Evolutionary conservation across 257 asterid genomes (phyloP).

Genomic region (Mentha longifolia): DNA sequence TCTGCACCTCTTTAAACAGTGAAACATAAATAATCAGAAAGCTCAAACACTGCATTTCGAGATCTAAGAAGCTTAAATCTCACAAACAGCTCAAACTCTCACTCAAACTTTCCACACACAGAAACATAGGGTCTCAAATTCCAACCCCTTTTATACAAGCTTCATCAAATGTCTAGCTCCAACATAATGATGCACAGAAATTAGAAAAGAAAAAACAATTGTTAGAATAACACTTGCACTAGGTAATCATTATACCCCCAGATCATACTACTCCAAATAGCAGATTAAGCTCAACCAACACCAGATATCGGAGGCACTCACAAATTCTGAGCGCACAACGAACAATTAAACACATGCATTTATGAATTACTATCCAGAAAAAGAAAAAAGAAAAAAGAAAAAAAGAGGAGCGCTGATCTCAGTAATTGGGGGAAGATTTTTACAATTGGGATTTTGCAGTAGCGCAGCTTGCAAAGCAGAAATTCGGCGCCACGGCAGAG

Average conservation of each 20-base stretch:
- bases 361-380: neutral
- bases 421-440: neutral
- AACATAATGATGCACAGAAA: neutral
- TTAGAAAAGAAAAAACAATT: neutral
- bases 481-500: conserved; percentile 53
- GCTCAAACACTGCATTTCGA: conserved; percentile 1
- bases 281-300: neutral
- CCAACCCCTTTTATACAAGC: neutral
- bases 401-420: neutral
- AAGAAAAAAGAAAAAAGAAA: neutral
- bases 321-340: conserved; percentile 14
- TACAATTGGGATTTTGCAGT: conserved; percentile 72
- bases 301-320: neutral
- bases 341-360: conserved; percentile 15
- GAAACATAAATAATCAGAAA: conserved; percentile 17
- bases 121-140: conserved; percentile 19
- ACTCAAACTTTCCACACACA: neutral
- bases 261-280: conserved; percentile 10
- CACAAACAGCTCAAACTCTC: neutral
- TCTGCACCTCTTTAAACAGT: conserved; percentile 17
- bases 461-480: conserved; percentile 71
- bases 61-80: neutral
- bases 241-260: neutral
- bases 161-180: neutral
- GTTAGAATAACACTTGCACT: neutral